phyloP scores from a whole-genome alignment of 2,329 filamentous ascomycete genomes.

The Phaeoacremonium minimum region DNA sequence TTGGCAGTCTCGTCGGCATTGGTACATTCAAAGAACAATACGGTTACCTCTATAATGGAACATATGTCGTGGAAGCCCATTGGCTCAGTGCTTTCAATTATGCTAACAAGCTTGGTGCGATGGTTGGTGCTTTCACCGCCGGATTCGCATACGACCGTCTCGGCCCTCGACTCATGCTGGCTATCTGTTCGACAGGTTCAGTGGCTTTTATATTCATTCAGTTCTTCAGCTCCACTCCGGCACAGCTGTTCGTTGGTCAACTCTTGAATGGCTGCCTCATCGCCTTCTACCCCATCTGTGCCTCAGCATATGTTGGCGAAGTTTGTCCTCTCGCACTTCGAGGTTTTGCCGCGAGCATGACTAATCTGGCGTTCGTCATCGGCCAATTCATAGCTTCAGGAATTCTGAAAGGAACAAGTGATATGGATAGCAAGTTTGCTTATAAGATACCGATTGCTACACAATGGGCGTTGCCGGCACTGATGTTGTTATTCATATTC shows the following conservation, averaged over 20 bases:
- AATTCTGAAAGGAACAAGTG: slow-evolving; percentile 4
- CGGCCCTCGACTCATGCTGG: slow-evolving; percentile 19
- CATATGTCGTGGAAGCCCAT: slow-evolving; percentile 4
- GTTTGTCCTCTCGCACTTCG: slow-evolving; percentile 22
- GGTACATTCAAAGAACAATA: slow-evolving; percentile 3
- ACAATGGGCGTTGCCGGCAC: slow-evolving; percentile 5
- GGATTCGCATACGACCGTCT: slow-evolving; percentile 11
- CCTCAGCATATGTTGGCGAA: slow-evolving; percentile 23
- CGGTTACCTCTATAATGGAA: slow-evolving; percentile 1
- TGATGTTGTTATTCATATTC: slow-evolving; percentile 6
- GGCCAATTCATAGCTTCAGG: slow-evolving; percentile 21
- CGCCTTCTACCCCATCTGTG: slow-evolving; percentile 34
- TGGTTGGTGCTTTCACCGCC: slow-evolving; percentile 6
- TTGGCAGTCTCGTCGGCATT: slow-evolving; percentile 6
- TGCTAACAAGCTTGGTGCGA: slow-evolving; percentile 5
- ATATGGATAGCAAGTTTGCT: slow-evolving; percentile 2
- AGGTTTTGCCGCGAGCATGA: slow-evolving; percentile 21
- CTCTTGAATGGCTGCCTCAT: slow-evolving; percentile 40
- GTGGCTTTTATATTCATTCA: slow-evolving; percentile 39
- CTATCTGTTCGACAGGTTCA: slow-evolving; percentile 16
- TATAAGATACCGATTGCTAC: slow-evolving; percentile 7
- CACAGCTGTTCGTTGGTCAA: slow-evolving; percentile 36
- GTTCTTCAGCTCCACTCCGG: slow-evolving; percentile 35
- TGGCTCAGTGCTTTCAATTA: slow-evolving; percentile 8
- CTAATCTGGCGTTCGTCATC: slow-evolving; percentile 22